A percentile compares a stretch with the other conserved stretches of the same genome.
These are phyloP conservation scores for Podila verticillata DNA, from an alignment of 192 early-diverging fungal species.

Conservation along the genomic window DNA sequence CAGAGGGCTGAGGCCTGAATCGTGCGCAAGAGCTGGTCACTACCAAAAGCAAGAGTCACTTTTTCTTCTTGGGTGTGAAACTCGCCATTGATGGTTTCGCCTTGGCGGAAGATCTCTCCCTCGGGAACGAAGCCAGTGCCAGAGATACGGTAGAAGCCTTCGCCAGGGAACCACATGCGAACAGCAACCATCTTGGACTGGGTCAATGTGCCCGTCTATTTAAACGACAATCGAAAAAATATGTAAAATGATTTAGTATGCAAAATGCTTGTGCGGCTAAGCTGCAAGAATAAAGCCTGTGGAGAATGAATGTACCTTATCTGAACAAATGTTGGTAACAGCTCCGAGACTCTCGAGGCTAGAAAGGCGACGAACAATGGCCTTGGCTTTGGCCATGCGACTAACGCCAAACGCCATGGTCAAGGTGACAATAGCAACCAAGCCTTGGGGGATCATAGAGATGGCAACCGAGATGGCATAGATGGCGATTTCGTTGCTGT, in stretches of 20 bases:
- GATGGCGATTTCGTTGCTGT: constrained; percentile 68
- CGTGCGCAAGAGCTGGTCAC: constrained; percentile 57
- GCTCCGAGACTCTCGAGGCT: constrained; percentile 91
- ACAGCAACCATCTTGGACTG: constrained; percentile 96
- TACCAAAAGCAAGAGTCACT: constrained; percentile 6
- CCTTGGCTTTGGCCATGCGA: constrained; percentile 84
- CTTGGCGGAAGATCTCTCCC: constrained; percentile 51
- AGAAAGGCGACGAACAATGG: constrained; percentile 87
- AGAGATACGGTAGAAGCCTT: constrained; percentile 73
- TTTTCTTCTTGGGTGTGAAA: constrained; percentile 44
- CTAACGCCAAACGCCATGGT: constrained; percentile 92
- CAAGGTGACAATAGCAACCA: constrained; percentile 90
- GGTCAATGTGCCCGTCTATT: constrained; percentile 87
- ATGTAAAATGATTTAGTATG: neutral
- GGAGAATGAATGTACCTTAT: constrained; percentile 88
- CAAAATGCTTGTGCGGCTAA: neutral
- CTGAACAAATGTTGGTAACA: constrained; percentile 94
- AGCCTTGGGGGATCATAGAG: constrained; percentile 92
- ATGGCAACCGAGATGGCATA: constrained; percentile 89
- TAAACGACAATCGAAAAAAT: neutral
- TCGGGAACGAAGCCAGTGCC: constrained; percentile 70
- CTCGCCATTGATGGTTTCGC: constrained; percentile 27
- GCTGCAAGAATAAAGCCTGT: constrained; percentile 67
- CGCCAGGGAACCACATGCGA: constrained; percentile 82
- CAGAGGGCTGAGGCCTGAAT: constrained; percentile 78